Evolutionary conservation across 768 basidiomycete genomes (phyloP), one percentile per base, ranked within the genome.

Genomic region (Trametes elegans): DNA sequence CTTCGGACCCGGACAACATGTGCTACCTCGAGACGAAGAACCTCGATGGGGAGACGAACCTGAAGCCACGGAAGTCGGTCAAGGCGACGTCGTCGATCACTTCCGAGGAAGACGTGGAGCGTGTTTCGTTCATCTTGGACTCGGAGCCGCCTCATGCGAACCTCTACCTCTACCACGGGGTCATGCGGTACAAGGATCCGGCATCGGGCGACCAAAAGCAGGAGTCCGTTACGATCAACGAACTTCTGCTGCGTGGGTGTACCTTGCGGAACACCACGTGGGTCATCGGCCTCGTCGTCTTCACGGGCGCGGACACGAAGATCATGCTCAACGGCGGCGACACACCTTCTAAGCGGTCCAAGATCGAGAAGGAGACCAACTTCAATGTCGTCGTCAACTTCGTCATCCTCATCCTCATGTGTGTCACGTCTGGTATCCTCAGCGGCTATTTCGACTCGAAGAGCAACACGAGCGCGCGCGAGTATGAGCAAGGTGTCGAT

Each of bases 1-100:
- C 95, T 0, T 94, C 92, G 7, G 93, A 97, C 70, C 74, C 90
- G 2, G 94, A 97, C 59, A 88, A 91, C 10, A 74, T 93, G 71
- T 97, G 95, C 70, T 99, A 93, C 64, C 78, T 98, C 49, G 96
- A 98, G 76, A 98, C 96, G 40, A 98, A 98, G 79, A 98, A 98
- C 67, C 73, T 98, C 50, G 96, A 98, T 63, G 96, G 96, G 2
- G 96, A 98, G 74, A 98, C 96, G 41, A 98, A 98, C 68, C 74
- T 98, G 63, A 99, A 99, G 72, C 84, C 87, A 6, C 82, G 96
- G 19, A 83, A 78, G 66, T 81, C 90, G 7, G 70, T 93, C 46
- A 83, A 77, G 43, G 90, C 88, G 1, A 96, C 95, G 0, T 78
- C 87, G 19, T 71, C 75, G 35, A 88, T 97, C 59, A 68, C 74